These are phyloP conservation scores for Barnettozyma siamensis DNA, from an alignment of 805 yeast genomes.

Conservation along the genomic window DNA sequence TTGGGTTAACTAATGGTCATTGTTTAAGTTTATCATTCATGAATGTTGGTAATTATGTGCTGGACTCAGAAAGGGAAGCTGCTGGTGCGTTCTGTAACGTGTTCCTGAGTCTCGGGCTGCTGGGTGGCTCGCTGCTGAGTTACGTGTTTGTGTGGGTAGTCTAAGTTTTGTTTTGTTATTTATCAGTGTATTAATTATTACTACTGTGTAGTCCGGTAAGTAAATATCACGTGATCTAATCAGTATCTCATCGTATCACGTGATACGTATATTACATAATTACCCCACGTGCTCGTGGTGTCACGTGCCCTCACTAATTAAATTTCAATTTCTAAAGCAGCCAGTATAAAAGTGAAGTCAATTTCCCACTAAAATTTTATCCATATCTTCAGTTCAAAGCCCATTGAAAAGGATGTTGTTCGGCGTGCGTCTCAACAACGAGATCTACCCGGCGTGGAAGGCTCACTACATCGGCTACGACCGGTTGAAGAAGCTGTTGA, in stretches of 20 bases:
- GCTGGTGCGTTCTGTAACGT: constrained; percentile 92
- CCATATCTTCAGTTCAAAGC: background rate
- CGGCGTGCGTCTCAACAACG: constrained; percentile 76
- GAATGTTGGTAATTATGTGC: constrained; percentile 57
- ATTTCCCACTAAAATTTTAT: no score
- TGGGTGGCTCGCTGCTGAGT: constrained; percentile 72
- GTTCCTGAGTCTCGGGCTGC: constrained; percentile 70
- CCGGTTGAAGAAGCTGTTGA: constrained; percentile 56
- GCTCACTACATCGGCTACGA: constrained; percentile 64
- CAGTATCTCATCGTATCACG: no score
- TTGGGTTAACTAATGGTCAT: constrained; percentile 89
- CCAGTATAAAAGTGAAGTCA: background rate
- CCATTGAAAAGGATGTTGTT: constrained; percentile 57
- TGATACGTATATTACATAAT: no score
- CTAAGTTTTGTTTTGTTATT: no score
- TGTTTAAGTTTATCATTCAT: constrained; percentile 74
- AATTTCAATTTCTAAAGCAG: no score
- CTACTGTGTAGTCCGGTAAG: no score
- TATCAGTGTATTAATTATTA: no score
- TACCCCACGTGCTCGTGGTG: no score
- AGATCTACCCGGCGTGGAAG: constrained; percentile 86
- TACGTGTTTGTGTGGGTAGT: constrained; percentile 47
- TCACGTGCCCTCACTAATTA: no score
- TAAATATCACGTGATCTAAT: no score
- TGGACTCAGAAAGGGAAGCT: constrained; percentile 72